phyloP scores from a whole-genome alignment of 257 asterid species.

The Nemophila menziesii region DNA sequence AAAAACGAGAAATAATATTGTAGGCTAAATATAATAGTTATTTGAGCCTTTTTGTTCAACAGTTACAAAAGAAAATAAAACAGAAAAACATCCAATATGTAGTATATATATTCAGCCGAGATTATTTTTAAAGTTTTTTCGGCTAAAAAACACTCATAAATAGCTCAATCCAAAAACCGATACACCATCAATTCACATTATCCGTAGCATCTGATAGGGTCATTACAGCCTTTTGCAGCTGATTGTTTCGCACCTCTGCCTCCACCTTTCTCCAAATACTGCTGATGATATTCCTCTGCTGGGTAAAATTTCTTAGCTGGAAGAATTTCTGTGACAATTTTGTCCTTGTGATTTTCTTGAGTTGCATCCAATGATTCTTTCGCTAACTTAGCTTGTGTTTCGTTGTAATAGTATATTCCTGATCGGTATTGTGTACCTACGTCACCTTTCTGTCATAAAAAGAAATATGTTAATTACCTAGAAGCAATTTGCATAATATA shows the following conservation, averaged over 20 bases:
- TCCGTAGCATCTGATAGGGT: constrained; percentile 76
- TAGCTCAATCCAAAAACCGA: no score
- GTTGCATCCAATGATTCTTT: constrained; percentile 49
- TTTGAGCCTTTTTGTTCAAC: no score
- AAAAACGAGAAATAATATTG: no score
- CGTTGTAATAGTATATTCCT: constrained; percentile 61
- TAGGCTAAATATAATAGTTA: no score
- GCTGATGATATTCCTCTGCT: constrained; percentile 91
- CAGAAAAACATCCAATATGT: no score
- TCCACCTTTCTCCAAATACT: constrained; percentile 73
- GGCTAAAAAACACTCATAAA: no score
- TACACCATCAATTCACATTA: constrained; percentile 11
- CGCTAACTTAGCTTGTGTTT: constrained; percentile 42
- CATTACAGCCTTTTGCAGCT: constrained; percentile 75
- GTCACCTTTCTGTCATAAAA: constrained; percentile 41
- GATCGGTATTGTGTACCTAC: constrained; percentile 69
- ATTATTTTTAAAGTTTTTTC: no score
- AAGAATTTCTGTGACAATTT: constrained; percentile 57
- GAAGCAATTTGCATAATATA: no score
- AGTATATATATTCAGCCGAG: no score
- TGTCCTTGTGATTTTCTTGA: constrained; percentile 29
- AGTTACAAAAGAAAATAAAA: no score
- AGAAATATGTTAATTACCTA: no score
- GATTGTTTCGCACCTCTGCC: constrained; percentile 45
- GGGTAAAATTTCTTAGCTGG: constrained; percentile 60